Evolutionary conservation across 2,329 filamentous ascomycete species (phyloP), one percentile per base, ranked within the genome.

Genomic region (Lecanosticta acicola): DNA sequence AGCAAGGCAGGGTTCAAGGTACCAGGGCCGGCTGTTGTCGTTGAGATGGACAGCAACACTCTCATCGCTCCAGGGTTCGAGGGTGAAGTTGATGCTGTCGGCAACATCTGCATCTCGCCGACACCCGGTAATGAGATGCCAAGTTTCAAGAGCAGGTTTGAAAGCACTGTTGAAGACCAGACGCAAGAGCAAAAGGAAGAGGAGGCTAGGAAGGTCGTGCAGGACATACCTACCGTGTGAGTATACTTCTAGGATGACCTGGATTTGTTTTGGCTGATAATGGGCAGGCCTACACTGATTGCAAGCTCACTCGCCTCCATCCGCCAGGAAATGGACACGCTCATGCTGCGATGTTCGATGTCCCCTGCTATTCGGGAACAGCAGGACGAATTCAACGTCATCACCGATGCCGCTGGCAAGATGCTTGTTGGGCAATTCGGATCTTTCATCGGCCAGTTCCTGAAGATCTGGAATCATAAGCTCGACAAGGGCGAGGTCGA

Each of bases 321-420:
- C 24, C 43, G 56, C n/a, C 41, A 49, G 2, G 56, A 59, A 35
- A 59, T 57, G 56, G 56, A 59, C 24, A 59, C 56, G 9, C 45
- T 59, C 18, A 59, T 59, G 56, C 49, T 59, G n/a, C 20, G 56
- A 40, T 59, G 56, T 38, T 56, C 56, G 3, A 59, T 59, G 56
- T 57, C 55, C 8, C 56, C 56, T 2, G 56, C 56, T 2, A 59
- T 59, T 41, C 55, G 56, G 17, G 56, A 59, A 41, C 55, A 59
- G 36, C 56, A 59, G 32, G 56, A 59, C 29, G 56, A 59, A 40
- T 59, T 59, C 53, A 59, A 59, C 32, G 56, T 59, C 48, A 57
- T 59, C 46, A 59, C 56, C n/a, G 47, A 56, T 35, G 39, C 55
- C 4, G 44, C 35, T 33, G 56, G 56, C 9, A 49, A 55, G 33